Conservation (phyloP, 164 flowering plant genomes). For the Vitis vinifera region DNA sequence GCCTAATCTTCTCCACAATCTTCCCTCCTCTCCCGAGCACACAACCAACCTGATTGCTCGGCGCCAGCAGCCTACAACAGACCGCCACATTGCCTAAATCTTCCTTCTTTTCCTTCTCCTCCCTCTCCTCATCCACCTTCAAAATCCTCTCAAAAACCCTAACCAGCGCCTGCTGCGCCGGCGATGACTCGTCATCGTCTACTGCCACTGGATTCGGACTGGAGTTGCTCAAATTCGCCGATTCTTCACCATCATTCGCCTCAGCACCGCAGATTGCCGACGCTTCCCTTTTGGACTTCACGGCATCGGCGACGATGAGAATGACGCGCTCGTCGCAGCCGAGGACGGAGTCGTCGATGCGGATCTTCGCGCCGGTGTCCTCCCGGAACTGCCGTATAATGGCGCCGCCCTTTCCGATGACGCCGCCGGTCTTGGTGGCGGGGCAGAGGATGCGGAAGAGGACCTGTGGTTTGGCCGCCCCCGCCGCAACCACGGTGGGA, state of each 20-base stretch:
- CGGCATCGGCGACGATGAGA: slow-evolving; percentile 24
- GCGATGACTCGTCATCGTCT: slow-evolving; percentile 5
- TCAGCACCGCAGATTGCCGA: neutral
- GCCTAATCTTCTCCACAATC: slow-evolving; percentile 21
- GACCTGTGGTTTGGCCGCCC: slow-evolving; percentile 14
- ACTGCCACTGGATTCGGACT: too few species aligned
- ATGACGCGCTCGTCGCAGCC: slow-evolving; percentile 39
- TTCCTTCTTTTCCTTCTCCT: slow-evolving; percentile 7
- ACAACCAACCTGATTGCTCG: slow-evolving; percentile 10
- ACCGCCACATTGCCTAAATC: neutral
- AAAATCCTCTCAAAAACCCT: slow-evolving; percentile 11
- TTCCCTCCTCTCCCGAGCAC: slow-evolving; percentile 7
- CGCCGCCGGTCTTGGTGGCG: slow-evolving; percentile 31
- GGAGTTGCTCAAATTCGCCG: neutral
- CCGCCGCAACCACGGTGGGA: neutral
- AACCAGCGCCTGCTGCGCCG: slow-evolving; percentile 10
- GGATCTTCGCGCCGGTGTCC: slow-evolving; percentile 38
- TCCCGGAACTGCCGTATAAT: slow-evolving; percentile 39
- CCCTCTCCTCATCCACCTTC: slow-evolving; percentile 8
- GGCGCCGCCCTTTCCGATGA: slow-evolving; percentile 43
- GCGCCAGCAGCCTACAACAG: slow-evolving; percentile 10
- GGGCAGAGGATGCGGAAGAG: slow-evolving; percentile 45
- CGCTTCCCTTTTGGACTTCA: slow-evolving; percentile 4
- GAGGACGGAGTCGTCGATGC: slow-evolving; percentile 28
- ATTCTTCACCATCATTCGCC: slow-evolving; percentile 11